A percentile compares a stretch with the other conserved stretches of the same genome.
These are phyloP conservation scores for Austroboletus festivus DNA, from an alignment of 768 basidiomycete species.

Conservation along the genomic window DNA sequence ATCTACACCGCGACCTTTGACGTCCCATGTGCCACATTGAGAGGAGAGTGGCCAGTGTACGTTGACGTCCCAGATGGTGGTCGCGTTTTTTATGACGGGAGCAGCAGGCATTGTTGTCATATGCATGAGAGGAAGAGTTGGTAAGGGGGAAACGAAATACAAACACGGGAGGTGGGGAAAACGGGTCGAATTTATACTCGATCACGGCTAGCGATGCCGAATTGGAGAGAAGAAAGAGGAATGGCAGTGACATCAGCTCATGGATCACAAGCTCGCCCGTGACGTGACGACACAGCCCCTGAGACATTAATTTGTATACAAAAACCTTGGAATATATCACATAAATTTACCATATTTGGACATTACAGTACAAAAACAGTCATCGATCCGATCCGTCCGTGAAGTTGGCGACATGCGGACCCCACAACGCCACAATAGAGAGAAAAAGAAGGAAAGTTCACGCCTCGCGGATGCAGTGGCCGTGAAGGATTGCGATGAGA, in stretches of 20 bases:
- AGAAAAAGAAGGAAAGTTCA: not conserved
- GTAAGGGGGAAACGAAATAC: constrained; percentile 3
- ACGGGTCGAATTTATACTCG: constrained; percentile 28
- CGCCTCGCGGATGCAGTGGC: not conserved
- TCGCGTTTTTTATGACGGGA: constrained; percentile 56
- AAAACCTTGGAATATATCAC: constrained; percentile 13
- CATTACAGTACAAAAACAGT: constrained; percentile 3
- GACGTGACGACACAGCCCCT: constrained; percentile 28
- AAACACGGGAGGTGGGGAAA: constrained; percentile 1
- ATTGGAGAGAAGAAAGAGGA: constrained; percentile 29
- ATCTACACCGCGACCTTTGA: constrained; percentile 62
- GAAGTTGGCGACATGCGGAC: too few species aligned
- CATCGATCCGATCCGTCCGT: constrained; percentile 20
- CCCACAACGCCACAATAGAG: constrained; percentile 21
- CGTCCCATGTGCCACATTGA: constrained; percentile 73
- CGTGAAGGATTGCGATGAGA: too few species aligned
- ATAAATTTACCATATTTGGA: not conserved
- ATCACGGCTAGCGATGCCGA: constrained; percentile 23
- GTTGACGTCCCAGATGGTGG: constrained; percentile 68
- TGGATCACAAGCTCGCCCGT: constrained; percentile 7
- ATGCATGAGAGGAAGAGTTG: constrained; percentile 10
- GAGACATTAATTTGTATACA: constrained; percentile 19
- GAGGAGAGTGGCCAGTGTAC: constrained; percentile 61
- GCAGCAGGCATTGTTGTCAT: constrained; percentile 24
- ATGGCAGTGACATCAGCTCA: constrained; percentile 35